These are phyloP conservation scores for Ballota nigra DNA, from an alignment of 257 asterid species.

Conservation along the genomic window DNA sequence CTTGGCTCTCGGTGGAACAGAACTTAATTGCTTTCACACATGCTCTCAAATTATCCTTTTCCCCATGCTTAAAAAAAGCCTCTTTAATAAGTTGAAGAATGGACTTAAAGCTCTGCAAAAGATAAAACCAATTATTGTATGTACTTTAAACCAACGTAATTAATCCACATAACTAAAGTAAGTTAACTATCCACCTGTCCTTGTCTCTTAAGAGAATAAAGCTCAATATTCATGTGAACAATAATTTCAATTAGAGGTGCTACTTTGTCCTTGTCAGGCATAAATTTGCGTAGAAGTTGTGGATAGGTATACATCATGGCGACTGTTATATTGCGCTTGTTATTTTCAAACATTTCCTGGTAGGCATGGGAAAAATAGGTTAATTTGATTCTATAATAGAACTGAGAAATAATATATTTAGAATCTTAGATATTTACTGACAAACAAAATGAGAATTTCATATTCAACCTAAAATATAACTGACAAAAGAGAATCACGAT, in stretches of 20 bases:
- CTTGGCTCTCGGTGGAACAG: slow-evolving; percentile 84
- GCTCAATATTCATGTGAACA: slow-evolving; percentile 74
- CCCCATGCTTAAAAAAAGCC: slow-evolving; percentile 81
- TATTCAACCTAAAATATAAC: not conserved
- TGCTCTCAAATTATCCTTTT: slow-evolving; percentile 87
- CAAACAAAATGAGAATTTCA: slow-evolving; percentile 12
- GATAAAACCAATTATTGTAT: not conserved
- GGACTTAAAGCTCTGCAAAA: slow-evolving; percentile 66
- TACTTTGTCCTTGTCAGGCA: slow-evolving; percentile 85
- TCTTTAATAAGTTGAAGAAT: slow-evolving; percentile 67
- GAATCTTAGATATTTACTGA: not conserved
- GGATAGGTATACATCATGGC: slow-evolving; percentile 92
- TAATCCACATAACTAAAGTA: slow-evolving; percentile 22
- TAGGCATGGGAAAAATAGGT: slow-evolving; percentile 24
- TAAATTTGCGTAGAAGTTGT: slow-evolving; percentile 77
- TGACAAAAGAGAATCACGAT: not conserved
- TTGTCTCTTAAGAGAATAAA: slow-evolving; percentile 88
- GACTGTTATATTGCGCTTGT: slow-evolving; percentile 63
- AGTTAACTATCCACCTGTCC: slow-evolving; percentile 62
- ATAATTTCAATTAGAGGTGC: slow-evolving; percentile 77
- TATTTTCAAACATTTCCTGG: slow-evolving; percentile 75
- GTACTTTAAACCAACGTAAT: not conserved
- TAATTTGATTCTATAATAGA: not conserved
- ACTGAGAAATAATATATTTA: not conserved
- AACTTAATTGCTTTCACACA: slow-evolving; percentile 81